A percentile compares a stretch with the other conserved stretches of the same genome.
These are phyloP conservation scores for Tolypocladium ovalisporum DNA, from an alignment of 2,329 filamentous ascomycete genomes.

Conservation along the genomic window DNA sequence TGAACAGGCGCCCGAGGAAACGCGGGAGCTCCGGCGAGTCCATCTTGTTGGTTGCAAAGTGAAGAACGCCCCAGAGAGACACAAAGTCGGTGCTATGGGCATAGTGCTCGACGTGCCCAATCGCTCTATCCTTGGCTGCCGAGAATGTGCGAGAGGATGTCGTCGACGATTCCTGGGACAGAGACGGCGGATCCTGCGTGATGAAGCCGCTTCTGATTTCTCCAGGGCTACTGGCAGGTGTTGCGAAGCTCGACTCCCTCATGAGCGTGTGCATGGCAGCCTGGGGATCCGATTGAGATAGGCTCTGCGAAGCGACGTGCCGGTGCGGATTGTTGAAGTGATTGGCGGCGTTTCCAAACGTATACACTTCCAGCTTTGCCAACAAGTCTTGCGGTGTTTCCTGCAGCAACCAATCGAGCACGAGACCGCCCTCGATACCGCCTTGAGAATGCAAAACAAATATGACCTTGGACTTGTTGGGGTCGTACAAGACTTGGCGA, in stretches of 20 bases:
- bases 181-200: conserved; percentile 5
- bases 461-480: conserved; percentile 54
- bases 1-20: conserved; percentile 52
- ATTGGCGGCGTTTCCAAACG: conserved; percentile 68
- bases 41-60: conserved; percentile 44
- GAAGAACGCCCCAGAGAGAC: conserved; percentile 60
- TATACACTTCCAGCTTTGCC: conserved; percentile 63
- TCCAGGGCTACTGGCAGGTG: conserved; percentile 9
- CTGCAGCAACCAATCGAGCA: conserved; percentile 66
- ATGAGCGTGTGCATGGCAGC: conserved; percentile 21
- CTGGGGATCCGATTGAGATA: conserved; percentile 21
- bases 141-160: conserved; percentile 24
- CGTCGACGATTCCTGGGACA: conserved; percentile 14
- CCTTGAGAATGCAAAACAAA: conserved; percentile 71
- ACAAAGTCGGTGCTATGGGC: conserved; percentile 66
- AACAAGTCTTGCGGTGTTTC: conserved; percentile 57
- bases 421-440: conserved; percentile 60
- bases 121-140: conserved; percentile 35
- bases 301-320: conserved; percentile 32
- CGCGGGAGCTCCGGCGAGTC: conserved; percentile 38
- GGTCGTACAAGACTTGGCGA: conserved; percentile 52
- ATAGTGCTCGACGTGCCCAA: conserved; percentile 72
- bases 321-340: conserved; percentile 71
- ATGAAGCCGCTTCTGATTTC: conserved; percentile 8
- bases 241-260: conserved; percentile 23